These are phyloP conservation scores for Fusarium solani-melongenae DNA, from an alignment of 2,329 filamentous ascomycete species.

Conservation along the genomic window DNA sequence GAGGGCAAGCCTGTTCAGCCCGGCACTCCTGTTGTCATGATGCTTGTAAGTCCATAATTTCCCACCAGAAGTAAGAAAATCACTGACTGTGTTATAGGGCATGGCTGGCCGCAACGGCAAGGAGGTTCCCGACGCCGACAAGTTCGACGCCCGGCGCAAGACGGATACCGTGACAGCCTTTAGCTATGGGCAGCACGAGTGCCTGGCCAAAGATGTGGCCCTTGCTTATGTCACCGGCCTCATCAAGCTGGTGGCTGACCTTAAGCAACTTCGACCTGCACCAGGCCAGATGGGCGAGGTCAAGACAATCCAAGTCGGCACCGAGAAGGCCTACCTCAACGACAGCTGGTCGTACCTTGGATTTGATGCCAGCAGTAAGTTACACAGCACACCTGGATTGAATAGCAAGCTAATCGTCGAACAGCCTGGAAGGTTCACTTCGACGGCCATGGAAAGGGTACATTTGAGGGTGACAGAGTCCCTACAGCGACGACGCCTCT, in stretches of 20 bases:
- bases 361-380: constrained; percentile 59
- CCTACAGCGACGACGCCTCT: constrained; percentile 37
- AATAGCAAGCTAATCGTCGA: constrained; percentile 31
- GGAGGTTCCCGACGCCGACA: constrained; percentile 50
- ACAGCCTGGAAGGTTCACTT: constrained; percentile 52
- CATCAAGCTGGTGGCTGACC: constrained; percentile 54
- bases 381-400: rapidly evolving
- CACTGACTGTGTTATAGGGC: constrained; percentile 45
- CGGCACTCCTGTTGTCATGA: constrained; percentile 53
- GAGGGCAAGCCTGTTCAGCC: constrained; percentile 53
- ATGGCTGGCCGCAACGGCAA: constrained; percentile 52
- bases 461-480: constrained; percentile 46
- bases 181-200: constrained; percentile 60
- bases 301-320: constrained; percentile 55
- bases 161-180: constrained; percentile 54
- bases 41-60: constrained; percentile 49
- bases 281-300: constrained; percentile 58
- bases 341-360: constrained; percentile 60
- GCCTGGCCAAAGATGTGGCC: constrained; percentile 55
- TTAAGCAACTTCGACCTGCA: constrained; percentile 58
- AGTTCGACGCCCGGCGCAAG: constrained; percentile 57
- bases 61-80: too few relatives aligned
- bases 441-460: constrained; percentile 51
- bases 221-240: constrained; percentile 55
- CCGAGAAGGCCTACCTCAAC: constrained; percentile 57